Evolutionary conservation across 1,284 basidiomycete species (phyloP).

Genomic region (Mrakiaceae sp.): DNA sequence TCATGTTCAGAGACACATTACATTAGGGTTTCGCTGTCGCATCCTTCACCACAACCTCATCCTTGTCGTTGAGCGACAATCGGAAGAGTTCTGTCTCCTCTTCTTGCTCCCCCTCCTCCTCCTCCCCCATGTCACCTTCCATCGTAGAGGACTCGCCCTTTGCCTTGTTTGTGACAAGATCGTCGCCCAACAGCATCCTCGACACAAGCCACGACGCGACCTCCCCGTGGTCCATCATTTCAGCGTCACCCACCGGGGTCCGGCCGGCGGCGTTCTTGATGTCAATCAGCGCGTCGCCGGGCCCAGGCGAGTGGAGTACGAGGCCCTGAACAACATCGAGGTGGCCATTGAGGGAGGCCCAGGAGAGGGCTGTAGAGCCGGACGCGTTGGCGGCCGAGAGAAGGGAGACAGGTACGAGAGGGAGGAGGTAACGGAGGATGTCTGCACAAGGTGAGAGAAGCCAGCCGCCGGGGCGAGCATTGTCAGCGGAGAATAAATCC

Average conservation of each 20-base stretch:
- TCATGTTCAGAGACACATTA: too few relatives aligned
- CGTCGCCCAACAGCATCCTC: conserved; percentile 49
- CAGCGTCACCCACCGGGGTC: conserved; percentile 62
- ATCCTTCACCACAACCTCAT: background rate
- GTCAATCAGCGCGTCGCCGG: conserved; percentile 56
- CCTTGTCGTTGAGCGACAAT: conserved; percentile 6
- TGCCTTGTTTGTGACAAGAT: conserved; percentile 7
- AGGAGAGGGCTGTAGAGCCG: conserved; percentile 70
- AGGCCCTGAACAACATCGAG: conserved; percentile 54
- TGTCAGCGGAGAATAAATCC: background rate
- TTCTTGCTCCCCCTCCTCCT: conserved; percentile 15
- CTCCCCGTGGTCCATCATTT: conserved; percentile 62
- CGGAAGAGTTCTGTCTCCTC: conserved; percentile 13
- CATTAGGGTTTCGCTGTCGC: too few relatives aligned
- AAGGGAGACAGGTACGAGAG: conserved; percentile 47
- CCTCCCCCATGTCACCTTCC: conserved; percentile 16
- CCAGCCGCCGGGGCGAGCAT: conserved; percentile 1
- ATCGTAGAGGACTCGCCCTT: background rate
- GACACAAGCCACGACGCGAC: conserved; percentile 65
- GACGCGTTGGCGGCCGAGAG: conserved; percentile 53
- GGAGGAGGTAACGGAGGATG: conserved; percentile 55
- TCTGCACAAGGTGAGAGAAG: conserved; percentile 40
- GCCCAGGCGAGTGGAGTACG: conserved; percentile 46
- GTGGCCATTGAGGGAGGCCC: conserved; percentile 75
- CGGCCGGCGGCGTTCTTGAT: conserved; percentile 56